Conservation (phyloP, 2,329 filamentous ascomycete species). For the Colletotrichum limetticola region DNA sequence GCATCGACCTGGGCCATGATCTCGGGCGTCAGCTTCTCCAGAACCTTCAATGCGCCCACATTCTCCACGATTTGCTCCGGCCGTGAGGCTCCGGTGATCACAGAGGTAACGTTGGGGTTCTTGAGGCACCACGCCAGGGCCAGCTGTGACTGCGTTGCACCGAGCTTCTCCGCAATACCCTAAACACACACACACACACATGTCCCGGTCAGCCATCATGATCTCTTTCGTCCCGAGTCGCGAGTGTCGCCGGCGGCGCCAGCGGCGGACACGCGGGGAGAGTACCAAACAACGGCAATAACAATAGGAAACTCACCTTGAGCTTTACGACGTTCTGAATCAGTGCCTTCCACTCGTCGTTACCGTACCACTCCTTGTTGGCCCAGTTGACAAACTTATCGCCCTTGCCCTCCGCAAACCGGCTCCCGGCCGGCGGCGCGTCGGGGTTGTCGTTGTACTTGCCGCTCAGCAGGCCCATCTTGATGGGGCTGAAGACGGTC, state of each 20-base stretch:
- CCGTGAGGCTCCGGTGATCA: conserved; percentile 63
- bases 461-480: conserved; percentile 68
- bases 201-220: conserved; percentile 2
- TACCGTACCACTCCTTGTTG: conserved; percentile 62
- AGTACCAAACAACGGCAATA: background rate
- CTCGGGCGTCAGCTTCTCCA: conserved; percentile 60
- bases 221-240: background rate
- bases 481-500: conserved; percentile 71
- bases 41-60: conserved; percentile 55
- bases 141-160: conserved; percentile 61
- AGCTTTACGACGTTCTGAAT: conserved; percentile 57
- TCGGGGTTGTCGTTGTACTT: conserved; percentile 71
- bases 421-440: conserved; percentile 65
- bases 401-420: conserved; percentile 64
- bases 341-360: conserved; percentile 65
- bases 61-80: conserved; percentile 64
- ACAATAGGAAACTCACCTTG: conserved; percentile 40
- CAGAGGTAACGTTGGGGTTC: conserved; percentile 63
- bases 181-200: conserved; percentile 36
- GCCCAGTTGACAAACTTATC: conserved; percentile 65
- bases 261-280: too few relatives aligned
- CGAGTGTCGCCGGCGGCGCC: background rate
- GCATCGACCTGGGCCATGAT: conserved; percentile 62
- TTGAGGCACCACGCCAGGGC: conserved; percentile 65
- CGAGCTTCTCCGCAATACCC: conserved; percentile 67